These are phyloP conservation scores for Lagenaria siceraria DNA, from an alignment of 306 rosid genomes.

Conservation along the genomic window DNA sequence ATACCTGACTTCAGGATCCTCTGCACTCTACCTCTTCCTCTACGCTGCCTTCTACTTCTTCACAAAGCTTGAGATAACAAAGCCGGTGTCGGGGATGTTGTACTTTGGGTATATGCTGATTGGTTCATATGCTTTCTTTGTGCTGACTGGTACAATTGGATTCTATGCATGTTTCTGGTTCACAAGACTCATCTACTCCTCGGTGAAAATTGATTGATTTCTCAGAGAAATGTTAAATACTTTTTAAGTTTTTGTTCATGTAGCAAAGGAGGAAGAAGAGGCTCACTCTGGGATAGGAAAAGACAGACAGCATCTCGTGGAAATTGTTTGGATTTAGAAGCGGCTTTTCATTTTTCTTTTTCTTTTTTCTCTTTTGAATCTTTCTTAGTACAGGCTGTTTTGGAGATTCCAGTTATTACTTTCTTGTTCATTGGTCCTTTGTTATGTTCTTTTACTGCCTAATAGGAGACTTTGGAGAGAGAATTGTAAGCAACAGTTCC, in stretches of 20 bases:
- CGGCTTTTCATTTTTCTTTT: not conserved
- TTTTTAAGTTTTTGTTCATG: not conserved
- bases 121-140: conserved; percentile 66
- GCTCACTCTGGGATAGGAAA: not conserved
- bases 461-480: not conserved
- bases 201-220: conserved; percentile 64
- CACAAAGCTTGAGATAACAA: conserved; percentile 78
- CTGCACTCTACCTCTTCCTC: conserved; percentile 78
- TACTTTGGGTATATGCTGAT: conserved; percentile 88
- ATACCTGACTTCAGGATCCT: conserved; percentile 82
- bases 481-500: conserved; percentile 1
- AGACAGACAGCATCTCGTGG: not conserved
- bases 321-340: not conserved
- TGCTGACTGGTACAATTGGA: conserved; percentile 79
- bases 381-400: not conserved
- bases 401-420: conserved; percentile 2
- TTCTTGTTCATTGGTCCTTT: not conserved
- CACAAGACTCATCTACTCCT: conserved; percentile 73
- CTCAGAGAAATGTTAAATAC: not conserved
- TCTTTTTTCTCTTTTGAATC: not conserved
- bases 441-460: not conserved
- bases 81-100: conserved; percentile 76
- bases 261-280: not conserved
- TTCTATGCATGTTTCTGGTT: conserved; percentile 92
- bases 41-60: conserved; percentile 84